Percentiles rank a stretch among this genome's conserved stretches.
phyloP scores from a whole-genome alignment of 139 green algal genomes.

The Gonium pectorale region DNA sequence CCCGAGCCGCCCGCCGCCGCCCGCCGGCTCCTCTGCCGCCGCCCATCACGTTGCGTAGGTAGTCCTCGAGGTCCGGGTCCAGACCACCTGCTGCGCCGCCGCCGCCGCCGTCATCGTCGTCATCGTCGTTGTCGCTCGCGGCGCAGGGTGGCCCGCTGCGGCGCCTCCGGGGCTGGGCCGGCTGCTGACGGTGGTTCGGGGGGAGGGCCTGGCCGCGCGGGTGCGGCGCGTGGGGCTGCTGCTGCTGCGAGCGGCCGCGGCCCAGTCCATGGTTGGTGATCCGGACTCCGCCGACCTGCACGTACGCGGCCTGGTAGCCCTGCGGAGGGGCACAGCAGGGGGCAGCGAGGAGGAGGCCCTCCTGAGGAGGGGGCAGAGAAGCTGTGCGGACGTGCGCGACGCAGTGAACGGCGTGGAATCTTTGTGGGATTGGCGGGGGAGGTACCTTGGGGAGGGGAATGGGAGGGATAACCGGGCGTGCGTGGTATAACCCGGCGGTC shows the following conservation, averaged over 20 bases:
- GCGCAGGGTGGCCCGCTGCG: not conserved
- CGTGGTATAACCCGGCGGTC: no score
- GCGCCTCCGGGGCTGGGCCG: not conserved
- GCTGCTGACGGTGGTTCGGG: not conserved
- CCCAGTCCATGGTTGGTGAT: conserved; percentile 25
- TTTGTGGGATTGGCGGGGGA: no score
- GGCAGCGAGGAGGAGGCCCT: not conserved
- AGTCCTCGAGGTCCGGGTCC: conserved; percentile 7
- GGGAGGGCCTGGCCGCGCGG: not conserved
- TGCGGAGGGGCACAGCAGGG: not conserved
- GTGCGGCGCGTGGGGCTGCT: not conserved
- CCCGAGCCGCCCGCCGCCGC: not conserved
- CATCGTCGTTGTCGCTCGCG: not conserved
- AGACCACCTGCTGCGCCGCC: not conserved
- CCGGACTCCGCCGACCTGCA: conserved; percentile 29
- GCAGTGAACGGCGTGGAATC: no score
- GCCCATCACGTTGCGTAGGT: conserved; percentile 14
- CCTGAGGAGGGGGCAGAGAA: no score
- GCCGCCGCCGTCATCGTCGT: not conserved
- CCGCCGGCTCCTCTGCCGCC: not conserved
- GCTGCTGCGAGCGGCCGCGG: not conserved
- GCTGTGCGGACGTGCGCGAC: no score
- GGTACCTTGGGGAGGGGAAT: no score
- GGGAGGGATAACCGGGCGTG: no score
- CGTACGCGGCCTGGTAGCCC: conserved; percentile 27